Conservation (phyloP, 1,284 basidiomycete genomes). For the Grifola frondosa region DNA sequence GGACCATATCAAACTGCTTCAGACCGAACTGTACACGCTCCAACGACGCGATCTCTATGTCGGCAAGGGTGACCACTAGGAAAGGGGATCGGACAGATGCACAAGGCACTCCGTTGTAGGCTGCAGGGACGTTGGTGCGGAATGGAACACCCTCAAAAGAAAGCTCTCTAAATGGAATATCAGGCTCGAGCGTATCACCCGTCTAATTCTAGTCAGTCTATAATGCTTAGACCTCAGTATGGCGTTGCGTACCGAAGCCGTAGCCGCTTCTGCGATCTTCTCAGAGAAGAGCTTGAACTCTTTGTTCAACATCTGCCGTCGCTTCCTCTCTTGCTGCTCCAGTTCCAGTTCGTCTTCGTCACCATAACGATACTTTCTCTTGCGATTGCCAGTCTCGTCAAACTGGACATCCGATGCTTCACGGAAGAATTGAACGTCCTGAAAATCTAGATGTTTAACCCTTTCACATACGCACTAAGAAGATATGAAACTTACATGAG, state of each 20-base stretch:
- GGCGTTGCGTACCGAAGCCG: slow-evolving; percentile 57
- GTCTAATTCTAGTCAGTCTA: slow-evolving; percentile 40
- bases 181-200: slow-evolving; percentile 87
- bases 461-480: neutral
- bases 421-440: slow-evolving; percentile 98
- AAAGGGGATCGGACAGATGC: slow-evolving; percentile 95
- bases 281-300: slow-evolving; percentile 95
- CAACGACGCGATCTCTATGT: slow-evolving; percentile 95
- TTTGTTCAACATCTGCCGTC: slow-evolving; percentile 88
- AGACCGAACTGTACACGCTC: slow-evolving; percentile 97
- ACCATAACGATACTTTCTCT: slow-evolving; percentile 95
- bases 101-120: slow-evolving; percentile 98
- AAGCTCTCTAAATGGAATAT: slow-evolving; percentile 96
- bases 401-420: slow-evolving; percentile 98
- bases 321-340: slow-evolving; percentile 94
- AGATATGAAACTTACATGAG: slow-evolving; percentile 61
- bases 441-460: slow-evolving; percentile 6
- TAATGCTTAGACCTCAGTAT: neutral
- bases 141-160: slow-evolving; percentile 98
- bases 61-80: slow-evolving; percentile 90
- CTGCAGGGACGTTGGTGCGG: slow-evolving; percentile 91
- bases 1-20: slow-evolving; percentile 96
- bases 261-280: slow-evolving; percentile 87
- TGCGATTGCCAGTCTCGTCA: slow-evolving; percentile 98
- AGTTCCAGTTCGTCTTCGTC: slow-evolving; percentile 99